Conservation (phyloP, 2,329 filamentous ascomycete genomes). For the Colletotrichum somersetense region DNA sequence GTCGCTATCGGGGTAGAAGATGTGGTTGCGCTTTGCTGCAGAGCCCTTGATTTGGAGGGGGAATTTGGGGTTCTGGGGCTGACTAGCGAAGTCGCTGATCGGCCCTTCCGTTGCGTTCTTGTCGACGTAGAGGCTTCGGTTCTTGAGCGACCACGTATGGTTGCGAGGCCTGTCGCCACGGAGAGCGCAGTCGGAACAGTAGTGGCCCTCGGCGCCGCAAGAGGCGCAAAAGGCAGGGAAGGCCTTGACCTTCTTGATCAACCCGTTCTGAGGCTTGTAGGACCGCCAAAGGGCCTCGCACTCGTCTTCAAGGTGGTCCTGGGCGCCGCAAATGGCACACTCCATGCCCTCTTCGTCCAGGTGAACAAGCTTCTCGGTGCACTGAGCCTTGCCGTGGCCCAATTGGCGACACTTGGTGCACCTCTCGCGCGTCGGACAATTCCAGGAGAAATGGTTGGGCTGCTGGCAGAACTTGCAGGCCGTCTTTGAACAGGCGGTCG, state of each 20-base stretch:
- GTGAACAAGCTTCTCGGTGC: conserved; percentile 67
- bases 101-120: conserved; percentile 54
- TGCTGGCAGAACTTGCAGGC: conserved; percentile 63
- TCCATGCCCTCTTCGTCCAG: conserved; percentile 66
- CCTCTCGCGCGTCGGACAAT: conserved; percentile 63
- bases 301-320: conserved; percentile 68
- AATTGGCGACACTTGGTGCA: conserved; percentile 72
- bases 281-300: conserved; percentile 74
- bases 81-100: conserved; percentile 51
- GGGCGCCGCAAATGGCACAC: conserved; percentile 71
- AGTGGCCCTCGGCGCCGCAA: conserved; percentile 69
- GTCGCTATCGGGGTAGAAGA: conserved; percentile 62
- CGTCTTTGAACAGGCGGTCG: conserved; percentile 58
- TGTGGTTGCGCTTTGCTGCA: conserved; percentile 53
- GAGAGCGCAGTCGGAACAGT: conserved; percentile 65
- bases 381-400: conserved; percentile 67
- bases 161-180: conserved; percentile 46
- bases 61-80: conserved; percentile 46
- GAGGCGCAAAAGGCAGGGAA: conserved; percentile 67
- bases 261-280: conserved; percentile 58
- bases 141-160: conserved; percentile 66
- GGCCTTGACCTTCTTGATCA: conserved; percentile 61
- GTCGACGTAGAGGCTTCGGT: conserved; percentile 64
- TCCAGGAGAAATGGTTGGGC: conserved; percentile 60
- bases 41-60: conserved; percentile 50